Base-by-base conservation (phyloP, 1,284 basidiomycete genomes). In the Papiliotrema fonsecae region DNA sequence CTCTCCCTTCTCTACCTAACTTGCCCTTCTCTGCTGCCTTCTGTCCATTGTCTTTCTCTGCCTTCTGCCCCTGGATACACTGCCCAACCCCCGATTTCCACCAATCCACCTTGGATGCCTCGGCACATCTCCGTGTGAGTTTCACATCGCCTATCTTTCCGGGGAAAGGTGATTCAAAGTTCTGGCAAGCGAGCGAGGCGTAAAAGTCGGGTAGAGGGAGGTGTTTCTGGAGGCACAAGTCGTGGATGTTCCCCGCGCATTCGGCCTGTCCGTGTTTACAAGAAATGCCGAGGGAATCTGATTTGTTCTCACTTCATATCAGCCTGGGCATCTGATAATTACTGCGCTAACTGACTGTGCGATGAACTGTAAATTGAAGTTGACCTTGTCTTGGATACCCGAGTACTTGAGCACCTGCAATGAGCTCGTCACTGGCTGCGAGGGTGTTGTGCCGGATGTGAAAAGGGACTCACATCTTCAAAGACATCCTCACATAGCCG, bases 211-310 rank as follows among this genome's bases (percentile, higher is more conserved):
- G 24, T 6, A 64, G 49, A 21, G 53, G 42, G 39, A 61, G 51
- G 49, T 62, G 58, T 19, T 51, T 42, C 38, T 81, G 51, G 77
- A 82, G 82, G 65, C 89, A 93, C 22, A 93, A 77, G 65, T 92
- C 83, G 56, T 92, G 85, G 16, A 88, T 80, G 73, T 92, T 88
- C 44, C 87, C 89, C 24, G 58, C 35, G 49, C 88, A 91, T 73
- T 93, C 89, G 40, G 79, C 71, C 16, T 76, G 73, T 19, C 88
- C 88, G 67, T 93, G 88, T 77, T 78, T 79, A 73, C 89, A 92
- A 22, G 76, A 79, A 19, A 87, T 81, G 14, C 88, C 88, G 62
- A 84, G 85, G 41, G 78, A 75, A 11, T 81, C 84, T 9, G 81
- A 78, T 21, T 76, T 57, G 66, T 90, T 81, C 24, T 81, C 65